Evolutionary conservation across 371 early-diverging fungal genomes (phyloP).

Genomic region (Apophysomyces trapeziformis): DNA sequence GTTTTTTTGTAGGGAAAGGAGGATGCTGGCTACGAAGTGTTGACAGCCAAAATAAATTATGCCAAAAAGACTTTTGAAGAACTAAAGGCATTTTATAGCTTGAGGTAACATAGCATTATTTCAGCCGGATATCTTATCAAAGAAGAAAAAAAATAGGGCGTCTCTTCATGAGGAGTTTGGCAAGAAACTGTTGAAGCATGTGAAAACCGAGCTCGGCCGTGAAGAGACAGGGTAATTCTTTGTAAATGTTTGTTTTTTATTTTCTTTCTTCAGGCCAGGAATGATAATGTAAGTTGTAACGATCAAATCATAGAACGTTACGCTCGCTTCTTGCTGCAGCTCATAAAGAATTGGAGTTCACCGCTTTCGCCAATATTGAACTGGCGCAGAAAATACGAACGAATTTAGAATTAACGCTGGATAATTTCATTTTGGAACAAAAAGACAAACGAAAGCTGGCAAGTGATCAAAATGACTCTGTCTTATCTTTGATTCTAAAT

Average conservation of each 20-base stretch:
- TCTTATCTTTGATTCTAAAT: not conserved
- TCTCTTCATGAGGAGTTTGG: slow-evolving; percentile 89
- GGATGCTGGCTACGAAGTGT: slow-evolving; percentile 84
- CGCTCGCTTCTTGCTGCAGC: slow-evolving; percentile 70
- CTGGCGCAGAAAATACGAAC: slow-evolving; percentile 78
- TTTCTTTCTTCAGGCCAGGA: no score
- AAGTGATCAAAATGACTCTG: slow-evolving; percentile 12
- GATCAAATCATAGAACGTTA: slow-evolving; percentile 55
- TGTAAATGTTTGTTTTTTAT: not conserved
- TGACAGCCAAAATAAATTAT: slow-evolving; percentile 80
- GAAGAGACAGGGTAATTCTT: slow-evolving; percentile 84
- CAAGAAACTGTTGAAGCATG: slow-evolving; percentile 76
- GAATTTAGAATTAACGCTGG: slow-evolving; percentile 73
- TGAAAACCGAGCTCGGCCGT: slow-evolving; percentile 75
- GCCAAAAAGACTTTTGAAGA: slow-evolving; percentile 88
- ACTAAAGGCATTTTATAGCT: slow-evolving; percentile 50
- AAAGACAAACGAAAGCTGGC: slow-evolving; percentile 74
- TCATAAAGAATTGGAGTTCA: slow-evolving; percentile 78
- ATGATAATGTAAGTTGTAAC: no score
- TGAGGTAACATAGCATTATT: slow-evolving; percentile 25
- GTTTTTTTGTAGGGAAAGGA: slow-evolving; percentile 63
- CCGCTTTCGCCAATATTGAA: slow-evolving; percentile 78
- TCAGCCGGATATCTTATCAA: no score
- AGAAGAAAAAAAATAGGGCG: slow-evolving; percentile 46
- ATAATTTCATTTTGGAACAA: slow-evolving; percentile 82